Conservation (phyloP, 345 rosid species). For the Eucalyptus cladocalyx region DNA sequence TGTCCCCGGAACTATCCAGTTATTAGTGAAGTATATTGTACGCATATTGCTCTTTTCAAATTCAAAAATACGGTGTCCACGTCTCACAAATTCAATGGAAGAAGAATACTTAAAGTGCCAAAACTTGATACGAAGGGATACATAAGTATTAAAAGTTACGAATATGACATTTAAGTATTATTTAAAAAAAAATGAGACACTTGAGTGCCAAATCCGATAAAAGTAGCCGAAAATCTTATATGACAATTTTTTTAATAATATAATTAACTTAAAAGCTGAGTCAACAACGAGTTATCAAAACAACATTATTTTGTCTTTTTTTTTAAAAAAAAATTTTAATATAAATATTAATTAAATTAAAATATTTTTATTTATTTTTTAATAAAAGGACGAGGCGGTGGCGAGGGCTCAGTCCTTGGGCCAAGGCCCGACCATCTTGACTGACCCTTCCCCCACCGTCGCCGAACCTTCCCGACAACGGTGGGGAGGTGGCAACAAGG, state of each 20-base stretch:
- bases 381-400: no score
- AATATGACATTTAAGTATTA: fast-evolving
- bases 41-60: neutral
- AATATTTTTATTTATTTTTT: no score
- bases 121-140: fast-evolving
- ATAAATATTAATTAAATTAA: no score
- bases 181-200: no score
- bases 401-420: no score
- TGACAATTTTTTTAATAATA: no score
- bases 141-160: fast-evolving
- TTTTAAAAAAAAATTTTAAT: no score
- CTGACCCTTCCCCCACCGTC: fast-evolving
- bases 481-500: no score
- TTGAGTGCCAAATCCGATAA: fast-evolving
- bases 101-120: fast-evolving
- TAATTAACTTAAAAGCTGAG: no score
- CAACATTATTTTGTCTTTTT: no score
- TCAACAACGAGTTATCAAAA: fast-evolving
- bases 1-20: neutral
- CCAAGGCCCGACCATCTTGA: fast-evolving
- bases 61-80: neutral
- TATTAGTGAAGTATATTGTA: neutral
- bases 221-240: fast-evolving
- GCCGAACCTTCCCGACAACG: fast-evolving
- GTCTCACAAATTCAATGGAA: neutral